Percentiles rank a stretch among this genome's conserved stretches.
Conservation (phyloP, 2,329 filamentous ascomycete species). For the Neopestalotiopsis sp. region DNA sequence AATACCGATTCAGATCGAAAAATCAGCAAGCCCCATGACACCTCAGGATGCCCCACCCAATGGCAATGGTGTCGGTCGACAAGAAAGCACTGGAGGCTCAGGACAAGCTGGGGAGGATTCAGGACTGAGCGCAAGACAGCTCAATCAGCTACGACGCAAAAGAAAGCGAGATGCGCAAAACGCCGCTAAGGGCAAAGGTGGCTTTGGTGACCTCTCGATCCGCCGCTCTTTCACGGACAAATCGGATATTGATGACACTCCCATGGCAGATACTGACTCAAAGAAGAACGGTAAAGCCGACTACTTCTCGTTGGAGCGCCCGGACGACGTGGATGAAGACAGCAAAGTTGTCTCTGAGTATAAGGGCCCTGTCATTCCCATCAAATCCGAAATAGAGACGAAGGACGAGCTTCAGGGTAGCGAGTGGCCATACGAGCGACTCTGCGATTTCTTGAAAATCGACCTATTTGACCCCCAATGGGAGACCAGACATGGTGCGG, state of each 20-base stretch:
- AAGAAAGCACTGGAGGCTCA: constrained; percentile 45
- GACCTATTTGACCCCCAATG: constrained; percentile 93
- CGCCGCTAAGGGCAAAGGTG: constrained; percentile 83
- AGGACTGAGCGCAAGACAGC: constrained; percentile 86
- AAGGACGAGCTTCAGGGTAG: constrained; percentile 78
- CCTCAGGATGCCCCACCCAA: constrained; percentile 45
- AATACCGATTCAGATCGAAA: constrained; percentile 68
- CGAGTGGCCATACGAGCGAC: constrained; percentile 92
- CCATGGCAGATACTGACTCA: constrained; percentile 54
- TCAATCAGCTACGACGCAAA: constrained; percentile 94
- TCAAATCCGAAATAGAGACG: constrained; percentile 84
- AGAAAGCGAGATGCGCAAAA: constrained; percentile 89
- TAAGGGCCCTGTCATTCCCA: constrained; percentile 80
- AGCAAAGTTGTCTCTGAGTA: constrained; percentile 94
- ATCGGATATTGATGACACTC: constrained; percentile 68
- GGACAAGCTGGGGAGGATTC: constrained; percentile 63
- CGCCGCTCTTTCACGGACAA: constrained; percentile 66
- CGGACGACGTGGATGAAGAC: constrained; percentile 81
- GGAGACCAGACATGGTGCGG: constrained; percentile 95
- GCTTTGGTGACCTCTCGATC: constrained; percentile 84
- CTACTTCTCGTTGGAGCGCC: constrained; percentile 89
- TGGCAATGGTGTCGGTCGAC: constrained; percentile 38
- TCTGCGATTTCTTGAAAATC: constrained; percentile 92
- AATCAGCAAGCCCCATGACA: constrained; percentile 50
- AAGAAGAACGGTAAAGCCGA: constrained; percentile 74